Percentiles rank a stretch among this genome's conserved stretches.
phyloP scores from a whole-genome alignment of 2,329 filamentous ascomycete species.

The Onygenales sp. region DNA sequence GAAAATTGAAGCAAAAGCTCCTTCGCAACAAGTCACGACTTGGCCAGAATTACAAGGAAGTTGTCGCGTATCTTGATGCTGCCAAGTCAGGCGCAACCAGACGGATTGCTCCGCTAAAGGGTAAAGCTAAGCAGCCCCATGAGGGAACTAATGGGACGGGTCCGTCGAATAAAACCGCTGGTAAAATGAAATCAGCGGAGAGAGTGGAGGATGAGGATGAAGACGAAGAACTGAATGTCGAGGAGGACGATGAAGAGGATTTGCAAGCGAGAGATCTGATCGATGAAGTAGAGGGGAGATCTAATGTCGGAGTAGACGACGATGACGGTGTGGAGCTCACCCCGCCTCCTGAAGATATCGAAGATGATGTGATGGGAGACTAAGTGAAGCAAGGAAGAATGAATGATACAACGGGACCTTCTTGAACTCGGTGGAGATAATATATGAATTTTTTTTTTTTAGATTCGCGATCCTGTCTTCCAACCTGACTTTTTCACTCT shows the following conservation, averaged over 20 bases:
- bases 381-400: conserved; percentile 11
- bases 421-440: not conserved
- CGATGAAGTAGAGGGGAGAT: conserved; percentile 24
- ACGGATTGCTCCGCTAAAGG: conserved; percentile 2
- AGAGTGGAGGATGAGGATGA: conserved; percentile 34
- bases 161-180: conserved; percentile 11
- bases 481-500: not conserved
- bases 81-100: conserved; percentile 33
- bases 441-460: not conserved
- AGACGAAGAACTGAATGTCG: conserved; percentile 21
- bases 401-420: not conserved
- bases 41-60: conserved; percentile 76
- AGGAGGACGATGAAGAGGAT: conserved; percentile 35
- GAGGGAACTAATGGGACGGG: conserved; percentile 3
- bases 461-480: too few relatives aligned
- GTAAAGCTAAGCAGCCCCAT: not conserved
- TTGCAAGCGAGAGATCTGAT: conserved; percentile 25
- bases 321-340: conserved; percentile 7
- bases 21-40: conserved; percentile 70
- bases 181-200: conserved; percentile 28
- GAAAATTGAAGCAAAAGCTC: conserved; percentile 60
- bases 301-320: conserved; percentile 9
- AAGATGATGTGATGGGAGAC: conserved; percentile 36
- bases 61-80: conserved; percentile 70
- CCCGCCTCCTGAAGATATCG: conserved; percentile 21